Evolutionary conservation across 768 basidiomycete species (phyloP), one percentile per base, ranked within the genome.

Genomic region (Hericium coralloides): DNA sequence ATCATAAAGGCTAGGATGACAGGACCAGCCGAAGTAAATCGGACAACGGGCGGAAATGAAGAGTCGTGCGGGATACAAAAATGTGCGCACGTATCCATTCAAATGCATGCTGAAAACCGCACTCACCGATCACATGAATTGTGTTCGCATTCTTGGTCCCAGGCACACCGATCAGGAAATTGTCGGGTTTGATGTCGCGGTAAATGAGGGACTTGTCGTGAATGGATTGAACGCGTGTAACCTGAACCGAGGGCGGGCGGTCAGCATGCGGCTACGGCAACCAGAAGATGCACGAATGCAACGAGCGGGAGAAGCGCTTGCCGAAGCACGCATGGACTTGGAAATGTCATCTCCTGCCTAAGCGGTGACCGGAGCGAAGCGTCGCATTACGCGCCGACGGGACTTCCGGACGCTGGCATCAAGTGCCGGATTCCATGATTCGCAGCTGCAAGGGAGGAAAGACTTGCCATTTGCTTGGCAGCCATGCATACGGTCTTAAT

Each of bases 401-500:
- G 31, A 31, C 31, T 31, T 31, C 31, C 31, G 31, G 31, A 31
- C 8, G 31, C 31, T 31, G 31, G 31, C 31, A 31, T 31, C 31
- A 31, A 31, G 31, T 31, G 31, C 31, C 31, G 31, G 31, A 31
- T 31, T 9, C 31, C 31, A 31, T 45, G 43, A 22, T 9, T n/a
- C n/a, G 17, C 12, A 36, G 37, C 45, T 47, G 36, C 38, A 52
- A 59, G 53, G 50, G 53, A 51, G 51, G 53, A 47, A 37, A 54
- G 15, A 71, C 84, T 70, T 60, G 95, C 95, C 95, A 98, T 99
- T 72, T 99, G 97, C 72, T 90, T 98, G 17, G 97, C 97, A 53
- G 92, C 89, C 95, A 99, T 93, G 69, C 93, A 97, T 25, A 98
- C 95, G 0, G 95, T 98, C 81, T 99, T 99, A 71, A 95, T 85